Percentiles rank a stretch among this genome's conserved stretches.
phyloP scores from a whole-genome alignment of 495 filamentous ascomycete species.

The Podospora appendiculata region DNA sequence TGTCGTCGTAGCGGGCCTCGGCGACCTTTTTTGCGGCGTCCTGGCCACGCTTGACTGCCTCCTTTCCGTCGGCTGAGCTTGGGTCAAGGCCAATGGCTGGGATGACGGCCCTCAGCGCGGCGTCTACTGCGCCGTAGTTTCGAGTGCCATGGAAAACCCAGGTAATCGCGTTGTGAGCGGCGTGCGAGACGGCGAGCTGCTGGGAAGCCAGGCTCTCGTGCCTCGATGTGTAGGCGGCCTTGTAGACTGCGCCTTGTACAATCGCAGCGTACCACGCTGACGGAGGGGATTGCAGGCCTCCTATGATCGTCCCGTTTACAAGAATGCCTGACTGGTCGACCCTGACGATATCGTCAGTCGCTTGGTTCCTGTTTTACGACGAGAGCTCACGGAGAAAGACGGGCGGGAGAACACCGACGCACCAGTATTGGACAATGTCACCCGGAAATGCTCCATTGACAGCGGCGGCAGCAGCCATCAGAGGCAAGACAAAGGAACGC shows the following conservation, averaged over 20 bases:
- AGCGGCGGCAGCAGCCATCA: constrained; percentile 3
- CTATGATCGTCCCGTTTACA: constrained; percentile 25
- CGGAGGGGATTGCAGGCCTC: constrained; percentile 25
- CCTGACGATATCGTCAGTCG: constrained; percentile 1
- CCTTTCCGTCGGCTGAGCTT: constrained; percentile 11
- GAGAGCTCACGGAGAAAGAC: neutral
- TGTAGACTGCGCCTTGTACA: constrained; percentile 24
- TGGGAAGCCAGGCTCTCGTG: constrained; percentile 20
- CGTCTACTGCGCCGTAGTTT: constrained; percentile 17
- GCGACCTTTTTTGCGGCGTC: constrained; percentile 19
- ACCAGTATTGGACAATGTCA: constrained; percentile 33
- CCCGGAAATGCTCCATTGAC: constrained; percentile 22
- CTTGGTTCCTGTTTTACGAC: neutral
- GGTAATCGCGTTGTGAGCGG: constrained; percentile 26
- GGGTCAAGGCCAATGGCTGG: constrained; percentile 21
- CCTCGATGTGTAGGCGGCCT: constrained; percentile 21
- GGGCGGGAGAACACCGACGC: neutral
- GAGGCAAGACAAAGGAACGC: neutral
- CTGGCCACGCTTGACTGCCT: constrained; percentile 18
- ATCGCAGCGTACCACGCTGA: constrained; percentile 23
- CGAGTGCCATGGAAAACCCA: constrained; percentile 31
- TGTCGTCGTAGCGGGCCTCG: constrained; percentile 21
- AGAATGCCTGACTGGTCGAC: constrained; percentile 23
- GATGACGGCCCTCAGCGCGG: constrained; percentile 19
- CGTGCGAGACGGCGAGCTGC: constrained; percentile 32